Conservation (phyloP, 371 early-diverging fungal genomes). For the Mortierella sp. region DNA sequence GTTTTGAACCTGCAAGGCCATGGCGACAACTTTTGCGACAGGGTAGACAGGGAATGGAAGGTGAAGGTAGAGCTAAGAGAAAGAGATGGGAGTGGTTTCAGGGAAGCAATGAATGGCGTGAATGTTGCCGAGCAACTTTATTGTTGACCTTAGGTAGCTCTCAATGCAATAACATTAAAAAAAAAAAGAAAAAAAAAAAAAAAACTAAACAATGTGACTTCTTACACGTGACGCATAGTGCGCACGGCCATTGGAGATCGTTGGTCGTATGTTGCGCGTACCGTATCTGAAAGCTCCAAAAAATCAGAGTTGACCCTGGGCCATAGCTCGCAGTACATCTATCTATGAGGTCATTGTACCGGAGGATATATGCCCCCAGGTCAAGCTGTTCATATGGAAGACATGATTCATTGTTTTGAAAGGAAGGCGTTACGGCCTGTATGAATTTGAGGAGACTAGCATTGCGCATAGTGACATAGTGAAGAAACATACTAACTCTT, state of each 20-base stretch:
- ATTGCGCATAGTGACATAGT: too few species aligned
- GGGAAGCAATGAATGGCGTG: background rate
- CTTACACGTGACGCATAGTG: background rate
- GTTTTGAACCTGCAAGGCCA: constrained; percentile 83
- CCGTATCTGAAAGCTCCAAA: too few species aligned
- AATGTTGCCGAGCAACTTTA: background rate
- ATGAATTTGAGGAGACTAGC: too few species aligned
- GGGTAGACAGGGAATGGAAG: background rate
- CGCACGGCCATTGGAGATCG: too few species aligned
- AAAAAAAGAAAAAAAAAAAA: constrained; percentile 15
- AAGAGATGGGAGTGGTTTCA: background rate
- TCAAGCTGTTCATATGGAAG: background rate
- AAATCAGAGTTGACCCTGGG: background rate
- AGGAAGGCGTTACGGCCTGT: too few species aligned
- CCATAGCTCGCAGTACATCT: background rate
- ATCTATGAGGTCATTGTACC: background rate
- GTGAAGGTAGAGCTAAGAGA: background rate
- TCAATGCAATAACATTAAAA: background rate
- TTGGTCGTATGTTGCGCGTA: too few species aligned
- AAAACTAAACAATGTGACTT: constrained; percentile 2
- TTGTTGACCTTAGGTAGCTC: background rate
- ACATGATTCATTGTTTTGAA: too few species aligned
- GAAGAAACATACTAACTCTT: background rate
- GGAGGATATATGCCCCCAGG: background rate
- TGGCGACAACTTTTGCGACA: constrained; percentile 30